phyloP scores from a whole-genome alignment of 805 yeast species.

The Crinitomyces ghanaensis region DNA sequence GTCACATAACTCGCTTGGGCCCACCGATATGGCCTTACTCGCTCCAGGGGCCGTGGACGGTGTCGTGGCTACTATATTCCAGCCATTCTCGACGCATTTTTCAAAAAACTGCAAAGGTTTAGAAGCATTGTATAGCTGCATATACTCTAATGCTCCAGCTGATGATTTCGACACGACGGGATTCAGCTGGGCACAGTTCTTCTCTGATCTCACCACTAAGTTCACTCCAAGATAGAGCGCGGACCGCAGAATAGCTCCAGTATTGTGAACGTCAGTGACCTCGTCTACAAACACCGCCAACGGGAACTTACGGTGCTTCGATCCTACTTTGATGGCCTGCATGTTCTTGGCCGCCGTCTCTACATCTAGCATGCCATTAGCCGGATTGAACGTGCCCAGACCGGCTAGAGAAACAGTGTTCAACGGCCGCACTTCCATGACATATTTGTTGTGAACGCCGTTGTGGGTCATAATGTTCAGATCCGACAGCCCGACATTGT shows the following conservation, averaged over 20 bases:
- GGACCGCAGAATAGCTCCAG: constrained; percentile 72
- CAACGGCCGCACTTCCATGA: constrained; percentile 52
- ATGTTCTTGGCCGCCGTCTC: neutral
- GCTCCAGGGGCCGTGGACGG: constrained; percentile 25
- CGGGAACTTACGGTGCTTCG: constrained; percentile 32
- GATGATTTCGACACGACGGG: constrained; percentile 73
- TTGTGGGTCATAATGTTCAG: constrained; percentile 49
- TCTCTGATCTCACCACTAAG: constrained; percentile 56
- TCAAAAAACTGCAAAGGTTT: constrained; percentile 56
- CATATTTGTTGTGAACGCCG: constrained; percentile 75
- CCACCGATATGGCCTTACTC: constrained; percentile 16
- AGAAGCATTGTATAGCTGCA: constrained; percentile 47
- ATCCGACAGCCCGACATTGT: constrained; percentile 32
- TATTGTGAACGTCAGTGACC: constrained; percentile 74
- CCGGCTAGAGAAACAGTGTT: no score
- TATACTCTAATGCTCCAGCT: constrained; percentile 71
- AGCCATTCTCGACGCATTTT: constrained; percentile 42
- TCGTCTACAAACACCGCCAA: constrained; percentile 69
- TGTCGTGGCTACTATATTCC: constrained; percentile 62
- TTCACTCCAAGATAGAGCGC: constrained; percentile 79
- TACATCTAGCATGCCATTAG: no score
- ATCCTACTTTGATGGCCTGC: no score
- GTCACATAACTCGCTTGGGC: constrained; percentile 32
- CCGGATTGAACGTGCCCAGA: no score
- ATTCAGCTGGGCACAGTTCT: constrained; percentile 61